Evolutionary conservation across 2,329 filamentous ascomycete species (phyloP).

Genomic region (Monilinia fructigena): DNA sequence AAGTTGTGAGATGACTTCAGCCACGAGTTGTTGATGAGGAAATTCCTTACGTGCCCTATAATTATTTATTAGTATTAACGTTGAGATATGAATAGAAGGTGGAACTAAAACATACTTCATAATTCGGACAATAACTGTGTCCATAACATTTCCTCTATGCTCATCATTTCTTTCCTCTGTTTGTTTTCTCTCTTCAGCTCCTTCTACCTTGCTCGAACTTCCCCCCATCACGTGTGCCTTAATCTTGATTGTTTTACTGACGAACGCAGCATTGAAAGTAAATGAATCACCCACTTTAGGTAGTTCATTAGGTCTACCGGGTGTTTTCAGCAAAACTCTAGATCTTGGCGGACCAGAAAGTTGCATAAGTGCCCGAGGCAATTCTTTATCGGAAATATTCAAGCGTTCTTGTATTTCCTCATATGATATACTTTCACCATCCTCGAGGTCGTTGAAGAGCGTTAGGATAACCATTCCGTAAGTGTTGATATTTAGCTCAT

Average conservation of each 20-base stretch:
- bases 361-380: conserved; percentile 76
- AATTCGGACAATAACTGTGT: conserved; percentile 75
- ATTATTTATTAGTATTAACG: conserved; percentile 38
- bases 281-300: conserved; percentile 72
- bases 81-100: background rate
- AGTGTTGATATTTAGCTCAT: conserved; percentile 90
- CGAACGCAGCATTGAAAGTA: conserved; percentile 77
- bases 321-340: conserved; percentile 75
- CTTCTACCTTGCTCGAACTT: conserved; percentile 81
- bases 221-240: conserved; percentile 81
- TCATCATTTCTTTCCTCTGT: conserved; percentile 77
- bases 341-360: conserved; percentile 82
- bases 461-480: conserved; percentile 88
- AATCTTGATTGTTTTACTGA: conserved; percentile 80
- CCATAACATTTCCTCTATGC: conserved; percentile 67
- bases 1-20: conserved; percentile 70
- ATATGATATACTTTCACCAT: conserved; percentile 52
- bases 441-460: conserved; percentile 77
- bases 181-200: conserved; percentile 62
- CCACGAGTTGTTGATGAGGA: conserved; percentile 65
- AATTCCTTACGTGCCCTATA: conserved; percentile 73
- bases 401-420: conserved; percentile 83
- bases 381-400: conserved; percentile 71
- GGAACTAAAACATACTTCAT: conserved; percentile 65
- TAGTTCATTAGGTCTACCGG: conserved; percentile 69